Evolutionary conservation across 352 stramenopile species (phyloP), one percentile per base, ranked within the genome.

Genomic region (Pythium apleroticum): DNA sequence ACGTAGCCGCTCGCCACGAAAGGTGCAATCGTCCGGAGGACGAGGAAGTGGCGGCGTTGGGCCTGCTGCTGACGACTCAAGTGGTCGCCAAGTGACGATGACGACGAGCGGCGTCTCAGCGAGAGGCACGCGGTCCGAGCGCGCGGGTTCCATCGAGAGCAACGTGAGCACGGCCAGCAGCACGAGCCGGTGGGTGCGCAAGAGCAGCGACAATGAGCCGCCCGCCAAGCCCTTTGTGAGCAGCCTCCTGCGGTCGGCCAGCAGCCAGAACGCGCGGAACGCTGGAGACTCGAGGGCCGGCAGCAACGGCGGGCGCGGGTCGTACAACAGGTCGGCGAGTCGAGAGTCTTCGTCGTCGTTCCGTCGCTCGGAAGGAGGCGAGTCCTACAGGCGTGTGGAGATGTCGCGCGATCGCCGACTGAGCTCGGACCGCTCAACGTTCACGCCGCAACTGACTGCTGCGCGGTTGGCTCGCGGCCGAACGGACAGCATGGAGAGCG

Each of bases 401-500:
- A 66, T 72, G 43, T 66, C 62, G 11, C 63, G 63, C 20, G 65
- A 53, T 3, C 50, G 55, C 4, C 25, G 45, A 10, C 35, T 57
- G 53, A 45, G 27, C 19, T 60, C 25, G 1, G 56, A 52, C n/a
- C 41, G 22, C 19, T 50, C 15, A 22, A n/a, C 49, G 28, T 58
- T 65, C 61, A 68, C 61, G 27, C 52, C 67, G 14, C 20, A 43
- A 6, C 45, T 55, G 15, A 48, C 41, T 17, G 27, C 57, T 30
- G 30, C 52, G 31, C 8, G 52, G 7, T 31, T 27, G 37, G 41
- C 17, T 6, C 28, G 57, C 35, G 22, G 31, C 5, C 61, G 68
- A 12, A 65, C 50, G 35, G 63, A 69, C 14, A 75, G 69, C 52
- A 41, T 69, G 9, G 63, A 75, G 22, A 75, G 68, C n/a, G 63